Evolutionary conservation across 371 early-diverging fungal genomes (phyloP).

Genomic region (Mucor sp.): DNA sequence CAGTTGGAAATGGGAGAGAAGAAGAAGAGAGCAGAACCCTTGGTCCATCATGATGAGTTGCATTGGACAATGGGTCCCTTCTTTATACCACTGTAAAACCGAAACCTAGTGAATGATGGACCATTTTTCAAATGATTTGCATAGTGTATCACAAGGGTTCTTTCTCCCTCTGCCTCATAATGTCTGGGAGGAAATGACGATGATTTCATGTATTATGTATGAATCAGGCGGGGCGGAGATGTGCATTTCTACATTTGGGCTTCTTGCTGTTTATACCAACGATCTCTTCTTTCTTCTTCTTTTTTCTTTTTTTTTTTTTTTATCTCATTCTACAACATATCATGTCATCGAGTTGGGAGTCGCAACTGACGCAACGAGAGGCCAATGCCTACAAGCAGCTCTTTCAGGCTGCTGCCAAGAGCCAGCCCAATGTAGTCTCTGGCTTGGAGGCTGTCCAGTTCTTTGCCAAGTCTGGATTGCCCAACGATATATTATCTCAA

Average conservation of each 20-base stretch:
- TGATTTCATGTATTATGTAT: background rate
- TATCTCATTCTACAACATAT: background rate
- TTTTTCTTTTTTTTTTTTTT: constrained; percentile 8
- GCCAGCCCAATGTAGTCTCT: constrained; percentile 60
- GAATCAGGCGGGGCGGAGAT: background rate
- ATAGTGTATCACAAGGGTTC: constrained; percentile 2
- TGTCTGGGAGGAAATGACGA: background rate
- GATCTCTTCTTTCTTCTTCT: constrained; percentile 5
- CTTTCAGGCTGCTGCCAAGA: constrained; percentile 62
- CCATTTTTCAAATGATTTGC: background rate
- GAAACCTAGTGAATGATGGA: background rate
- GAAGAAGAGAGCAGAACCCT: background rate
- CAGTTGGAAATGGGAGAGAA: background rate
- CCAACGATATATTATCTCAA: constrained; percentile 64
- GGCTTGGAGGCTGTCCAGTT: constrained; percentile 78
- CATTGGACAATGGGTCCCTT: background rate
- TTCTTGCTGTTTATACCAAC: background rate
- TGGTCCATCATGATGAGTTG: background rate
- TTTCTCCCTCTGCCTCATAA: background rate
- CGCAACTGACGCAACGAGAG: constrained; percentile 64
- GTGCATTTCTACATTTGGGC: background rate
- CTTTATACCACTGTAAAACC: background rate
- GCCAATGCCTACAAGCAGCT: constrained; percentile 59
- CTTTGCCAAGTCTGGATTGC: constrained; percentile 73
- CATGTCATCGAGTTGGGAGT: constrained; percentile 28